Conservation (phyloP, 176 grass and related monocot species). For the Cenchrus fungigraminus region DNA sequence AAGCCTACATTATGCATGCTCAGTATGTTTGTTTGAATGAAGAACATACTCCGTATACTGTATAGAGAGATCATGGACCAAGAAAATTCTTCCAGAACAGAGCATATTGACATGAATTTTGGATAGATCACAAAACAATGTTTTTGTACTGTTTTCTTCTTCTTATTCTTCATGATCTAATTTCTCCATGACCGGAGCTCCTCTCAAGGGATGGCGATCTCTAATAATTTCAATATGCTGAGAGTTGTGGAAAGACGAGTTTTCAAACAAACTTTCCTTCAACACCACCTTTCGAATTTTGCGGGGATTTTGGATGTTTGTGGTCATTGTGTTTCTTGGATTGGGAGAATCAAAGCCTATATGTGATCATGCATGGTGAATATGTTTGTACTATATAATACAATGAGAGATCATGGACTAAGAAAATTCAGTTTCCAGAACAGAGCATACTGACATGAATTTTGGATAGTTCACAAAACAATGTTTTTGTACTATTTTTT, state of each 20-base stretch:
- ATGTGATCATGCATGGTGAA: neutral
- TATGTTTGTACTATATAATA: neutral
- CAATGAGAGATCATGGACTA: neutral
- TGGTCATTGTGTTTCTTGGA: neutral
- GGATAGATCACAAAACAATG: neutral
- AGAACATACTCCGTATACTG: neutral
- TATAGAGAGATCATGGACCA: neutral
- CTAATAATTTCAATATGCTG: no score
- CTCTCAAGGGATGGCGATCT: no score
- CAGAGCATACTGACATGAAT: neutral
- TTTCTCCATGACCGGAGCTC: no score
- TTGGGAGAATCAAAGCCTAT: neutral
- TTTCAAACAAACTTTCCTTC: no score
- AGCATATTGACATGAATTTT: neutral
- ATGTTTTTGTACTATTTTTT: neutral
- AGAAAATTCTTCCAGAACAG: neutral
- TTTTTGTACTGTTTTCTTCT: neutral
- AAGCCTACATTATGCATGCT: neutral
- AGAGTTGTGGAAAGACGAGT: no score
- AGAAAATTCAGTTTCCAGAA: neutral
- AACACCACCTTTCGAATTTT: neutral
- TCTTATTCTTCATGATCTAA: no score
- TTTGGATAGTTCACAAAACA: neutral
- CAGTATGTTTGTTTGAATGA: neutral
- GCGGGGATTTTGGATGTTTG: slow-evolving; percentile 28